Percentiles rank a stretch among this genome's conserved stretches.
These are phyloP conservation scores for Discostella pseudostelligera DNA, from an alignment of 108 stramenopile genomes.

Conservation along the genomic window DNA sequence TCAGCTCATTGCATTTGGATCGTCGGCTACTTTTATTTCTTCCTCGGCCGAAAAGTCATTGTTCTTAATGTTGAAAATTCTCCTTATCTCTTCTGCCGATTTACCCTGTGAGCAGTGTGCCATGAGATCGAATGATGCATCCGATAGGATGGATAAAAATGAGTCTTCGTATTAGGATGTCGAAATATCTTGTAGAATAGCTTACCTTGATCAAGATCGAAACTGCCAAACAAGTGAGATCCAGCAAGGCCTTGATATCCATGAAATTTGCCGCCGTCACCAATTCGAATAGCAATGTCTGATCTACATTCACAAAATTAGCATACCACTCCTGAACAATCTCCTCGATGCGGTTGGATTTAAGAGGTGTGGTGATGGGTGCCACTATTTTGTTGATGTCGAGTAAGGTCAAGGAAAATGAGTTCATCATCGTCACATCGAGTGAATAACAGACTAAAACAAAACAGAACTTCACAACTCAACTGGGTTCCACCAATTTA, in stretches of 20 bases:
- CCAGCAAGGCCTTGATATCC: slow-evolving; percentile 80
- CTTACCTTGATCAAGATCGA: slow-evolving; percentile 43
- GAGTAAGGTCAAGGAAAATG: neutral
- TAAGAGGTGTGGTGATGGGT: slow-evolving; percentile 96
- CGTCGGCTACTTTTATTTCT: slow-evolving; percentile 15
- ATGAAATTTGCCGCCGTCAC: slow-evolving; percentile 83
- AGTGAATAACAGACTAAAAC: too few species aligned
- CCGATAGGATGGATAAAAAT: slow-evolving; percentile 50
- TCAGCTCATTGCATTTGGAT: too few species aligned
- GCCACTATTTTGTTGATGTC: slow-evolving; percentile 61
- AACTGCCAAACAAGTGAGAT: slow-evolving; percentile 65
- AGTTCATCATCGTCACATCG: neutral
- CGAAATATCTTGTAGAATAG: too few species aligned
- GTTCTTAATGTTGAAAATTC: slow-evolving; percentile 95
- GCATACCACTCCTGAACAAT: slow-evolving; percentile 99
- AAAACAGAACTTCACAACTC: too few species aligned
- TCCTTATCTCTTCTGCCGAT: slow-evolving; percentile 91
- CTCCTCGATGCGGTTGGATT: slow-evolving; percentile 87
- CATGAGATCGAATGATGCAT: slow-evolving; percentile 54
- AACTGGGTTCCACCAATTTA: slow-evolving; percentile 41
- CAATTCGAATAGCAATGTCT: slow-evolving; percentile 69
- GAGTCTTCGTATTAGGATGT: neutral
- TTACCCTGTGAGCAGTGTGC: slow-evolving; percentile 85
- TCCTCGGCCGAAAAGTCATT: slow-evolving; percentile 96
- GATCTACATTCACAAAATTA: slow-evolving; percentile 83